Conservation (phyloP, 495 filamentous ascomycete genomes). For the Talaromyces adpressus region DNA sequence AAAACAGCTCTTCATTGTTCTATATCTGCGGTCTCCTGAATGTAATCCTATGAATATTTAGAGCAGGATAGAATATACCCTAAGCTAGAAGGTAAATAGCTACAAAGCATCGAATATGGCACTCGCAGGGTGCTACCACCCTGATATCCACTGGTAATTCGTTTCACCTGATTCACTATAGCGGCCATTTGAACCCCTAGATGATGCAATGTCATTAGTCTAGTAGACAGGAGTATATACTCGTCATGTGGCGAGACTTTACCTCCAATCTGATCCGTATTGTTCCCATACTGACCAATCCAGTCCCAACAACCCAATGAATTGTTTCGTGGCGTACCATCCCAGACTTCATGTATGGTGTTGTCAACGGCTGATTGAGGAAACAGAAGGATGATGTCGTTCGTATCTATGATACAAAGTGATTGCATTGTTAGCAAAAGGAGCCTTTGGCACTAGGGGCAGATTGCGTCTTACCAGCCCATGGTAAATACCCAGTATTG, state of each 20-base stretch:
- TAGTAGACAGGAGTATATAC: background rate
- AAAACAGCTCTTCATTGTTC: background rate
- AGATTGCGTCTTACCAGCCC: background rate
- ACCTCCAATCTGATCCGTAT: background rate
- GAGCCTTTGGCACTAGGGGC: background rate
- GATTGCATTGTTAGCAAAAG: background rate
- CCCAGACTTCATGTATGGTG: background rate
- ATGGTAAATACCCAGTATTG: background rate
- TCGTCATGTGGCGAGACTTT: background rate
- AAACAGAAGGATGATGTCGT: background rate
- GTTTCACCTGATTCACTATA: background rate
- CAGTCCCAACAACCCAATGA: background rate
- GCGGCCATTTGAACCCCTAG: background rate
- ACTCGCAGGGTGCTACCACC: background rate
- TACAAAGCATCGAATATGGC: background rate
- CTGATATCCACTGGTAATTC: background rate
- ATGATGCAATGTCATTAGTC: background rate
- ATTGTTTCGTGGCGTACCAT: background rate
- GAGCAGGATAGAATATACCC: background rate
- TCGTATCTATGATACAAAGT: background rate
- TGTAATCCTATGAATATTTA: background rate
- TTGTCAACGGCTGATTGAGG: background rate
- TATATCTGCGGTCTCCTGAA: background rate
- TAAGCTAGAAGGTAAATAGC: background rate
- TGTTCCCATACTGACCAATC: background rate